Evolutionary conservation across 1,284 basidiomycete genomes (phyloP), one percentile per base, ranked within the genome.

Genomic region (Blastosporella zonata): DNA sequence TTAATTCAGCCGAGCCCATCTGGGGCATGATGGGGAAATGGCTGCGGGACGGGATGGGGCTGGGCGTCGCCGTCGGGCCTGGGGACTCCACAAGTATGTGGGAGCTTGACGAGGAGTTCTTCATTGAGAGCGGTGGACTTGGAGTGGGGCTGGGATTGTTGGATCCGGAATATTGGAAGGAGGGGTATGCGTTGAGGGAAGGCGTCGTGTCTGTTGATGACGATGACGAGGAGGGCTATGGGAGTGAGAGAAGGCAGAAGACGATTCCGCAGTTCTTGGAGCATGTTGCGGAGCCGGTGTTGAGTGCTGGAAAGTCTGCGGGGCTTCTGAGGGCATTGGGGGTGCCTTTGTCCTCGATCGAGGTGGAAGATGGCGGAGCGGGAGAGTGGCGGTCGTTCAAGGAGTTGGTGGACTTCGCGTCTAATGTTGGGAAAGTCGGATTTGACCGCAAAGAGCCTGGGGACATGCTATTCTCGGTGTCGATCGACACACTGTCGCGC

Each of bases 141-240:
- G 78, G 69, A n/a, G 64, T 72, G 46, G 73, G 74, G 21, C 67
- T 70, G 39, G 72, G 72, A 2, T 57, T 80, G 53, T 66, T 82
- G 59, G 84, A 80, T 65, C 86, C 79, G 5, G 88, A 92, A 53
- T 92, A 92, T 60, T 93, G 91, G 90, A 71, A 77, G 29, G 81
- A 85, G 28, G 87, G 85, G 0, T 92, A 85, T 63, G 69, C 73
- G 1, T 64, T 89, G 44, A 68, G 81, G 22, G 73, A 73, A 21
- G 70, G 61, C 21, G 68, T 49, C 54, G 64, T 49, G 13, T 55
- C 15, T n/a, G 9, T 42, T n/a, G 53, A 55, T 7, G 50, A 13
- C 10, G 46, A 50, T 46, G 51, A 27, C 7, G 55, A 55, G 10
- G 67, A 66, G n/a, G n/a, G n/a, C n/a, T n/a, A n/a, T 50, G 55